These are phyloP conservation scores for Pythium brassicae DNA, from an alignment of 352 stramenopile species.

Conservation along the genomic window DNA sequence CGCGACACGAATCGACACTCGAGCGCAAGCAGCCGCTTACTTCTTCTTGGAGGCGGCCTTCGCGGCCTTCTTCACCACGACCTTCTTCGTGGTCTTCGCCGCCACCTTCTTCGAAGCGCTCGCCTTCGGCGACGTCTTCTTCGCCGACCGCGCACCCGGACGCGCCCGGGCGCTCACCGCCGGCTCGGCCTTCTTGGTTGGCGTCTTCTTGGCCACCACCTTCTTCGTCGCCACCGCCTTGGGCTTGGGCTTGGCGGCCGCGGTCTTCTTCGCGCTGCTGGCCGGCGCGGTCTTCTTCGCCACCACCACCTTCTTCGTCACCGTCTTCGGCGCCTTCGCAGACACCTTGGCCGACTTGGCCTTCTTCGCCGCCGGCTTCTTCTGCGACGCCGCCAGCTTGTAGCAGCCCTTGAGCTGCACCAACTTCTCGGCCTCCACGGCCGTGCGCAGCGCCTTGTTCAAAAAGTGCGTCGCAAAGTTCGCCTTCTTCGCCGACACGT, in stretches of 20 bases:
- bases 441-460: conserved; percentile 89
- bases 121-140: conserved; percentile 25
- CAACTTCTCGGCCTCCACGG: conserved; percentile 83
- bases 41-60: conserved; percentile 35
- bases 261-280: conserved; percentile 25
- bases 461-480: conserved; percentile 82
- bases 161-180: no score
- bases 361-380: conserved; percentile 57
- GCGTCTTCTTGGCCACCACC: conserved; percentile 52
- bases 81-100: conserved; percentile 30
- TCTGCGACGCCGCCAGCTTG: conserved; percentile 67
- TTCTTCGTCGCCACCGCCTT: conserved; percentile 39
- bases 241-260: conserved; percentile 19
- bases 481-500: conserved; percentile 79
- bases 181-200: conserved; percentile 36
- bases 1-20: no score
- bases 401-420: conserved; percentile 85
- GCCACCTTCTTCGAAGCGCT: conserved; percentile 36
- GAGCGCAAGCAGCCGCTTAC: conserved; percentile 23
- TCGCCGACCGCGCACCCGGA: conserved; percentile 10
- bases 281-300: conserved; percentile 36
- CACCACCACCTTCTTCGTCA: conserved; percentile 50
- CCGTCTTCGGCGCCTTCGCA: conserved; percentile 29
- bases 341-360: conserved; percentile 68
- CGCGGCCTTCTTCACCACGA: conserved; percentile 20